Evolutionary conservation across 1,139 yeast genomes (phyloP).

Genomic region (Candida sp.): DNA sequence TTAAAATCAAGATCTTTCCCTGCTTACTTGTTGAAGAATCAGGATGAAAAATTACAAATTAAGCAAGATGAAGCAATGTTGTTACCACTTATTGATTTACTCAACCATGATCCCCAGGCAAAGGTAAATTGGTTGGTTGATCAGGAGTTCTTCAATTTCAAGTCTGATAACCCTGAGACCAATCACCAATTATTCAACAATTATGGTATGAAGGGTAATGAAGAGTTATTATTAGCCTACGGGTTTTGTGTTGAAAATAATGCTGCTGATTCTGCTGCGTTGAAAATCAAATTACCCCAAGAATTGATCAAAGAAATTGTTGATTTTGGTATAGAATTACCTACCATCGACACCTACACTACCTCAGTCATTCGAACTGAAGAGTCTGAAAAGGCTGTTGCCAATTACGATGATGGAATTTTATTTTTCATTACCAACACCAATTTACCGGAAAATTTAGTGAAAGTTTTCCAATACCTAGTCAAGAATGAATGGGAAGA

Average conservation of each 20-base stretch:
- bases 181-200: slow-evolving; percentile 61
- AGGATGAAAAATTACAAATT: slow-evolving; percentile 12
- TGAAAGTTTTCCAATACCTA: slow-evolving; percentile 51
- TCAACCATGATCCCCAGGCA: slow-evolving; percentile 66
- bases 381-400: slow-evolving; percentile 5
- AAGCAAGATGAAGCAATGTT: slow-evolving; percentile 58
- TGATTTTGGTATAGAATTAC: slow-evolving; percentile 40
- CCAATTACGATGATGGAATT: slow-evolving; percentile 33
- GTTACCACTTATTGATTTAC: slow-evolving; percentile 72
- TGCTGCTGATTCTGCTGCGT: slow-evolving; percentile 58
- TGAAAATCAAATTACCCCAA: slow-evolving; percentile 48
- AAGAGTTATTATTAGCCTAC: slow-evolving; percentile 60
- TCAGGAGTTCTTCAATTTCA: slow-evolving; percentile 24
- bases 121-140: slow-evolving; percentile 61
- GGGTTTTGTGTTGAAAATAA: slow-evolving; percentile 72
- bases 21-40: slow-evolving; percentile 37
- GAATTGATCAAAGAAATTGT: slow-evolving; percentile 30
- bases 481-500: slow-evolving; percentile 43
- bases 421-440: slow-evolving; percentile 37
- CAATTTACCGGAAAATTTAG: slow-evolving; percentile 43
- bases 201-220: slow-evolving; percentile 86
- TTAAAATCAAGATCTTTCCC: slow-evolving; percentile 83
- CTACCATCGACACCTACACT: slow-evolving; percentile 46
- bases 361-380: slow-evolving; percentile 26
- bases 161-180: slow-evolving; percentile 18